Base-by-base conservation (phyloP, 495 filamentous ascomycete genomes). In the Glutinoglossum americanum region DNA sequence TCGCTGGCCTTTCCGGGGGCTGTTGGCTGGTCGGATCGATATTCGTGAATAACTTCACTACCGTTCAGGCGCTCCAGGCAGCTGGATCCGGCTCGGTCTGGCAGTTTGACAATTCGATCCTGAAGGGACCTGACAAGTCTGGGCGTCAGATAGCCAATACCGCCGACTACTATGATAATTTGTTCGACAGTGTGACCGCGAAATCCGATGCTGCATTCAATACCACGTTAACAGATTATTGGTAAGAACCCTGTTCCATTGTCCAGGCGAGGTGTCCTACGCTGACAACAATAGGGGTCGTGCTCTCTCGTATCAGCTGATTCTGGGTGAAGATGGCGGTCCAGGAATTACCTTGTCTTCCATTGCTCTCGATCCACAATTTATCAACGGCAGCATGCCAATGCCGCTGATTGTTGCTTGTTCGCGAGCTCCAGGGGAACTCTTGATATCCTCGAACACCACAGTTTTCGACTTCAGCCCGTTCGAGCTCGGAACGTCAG, bases 1-100 rank as follows among this genome's bases (percentile, higher is more conserved):
- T 96, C n/a, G 74, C 87, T n/a, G 90, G 86, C 32, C 73, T 96
- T 21, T 89, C 83, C n/a, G 90, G 90, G 30, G 90, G 90, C 55
- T 78, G 80, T 10, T 97, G 90, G 90, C 70, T 96, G 9, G 78
- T 94, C 10, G 85, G 85, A 8, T 88, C 83, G 35, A 76, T 97
- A 19, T 89, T 79, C 63, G 73, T 82, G 59, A 96, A 95, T 71
- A 97, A 96, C 69, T 97, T 89, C 71, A 83, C 82, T 39, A 81
- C 66, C 37, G 75, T 93, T 57, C 83, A 82, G 35, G 81, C 66
- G 41, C 75, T 93, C 58, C 76, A 80, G 32, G 67, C 78, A 39
- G 76, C 75, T 23, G 70, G 73, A 62, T 62, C 73, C 1, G 77
- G 76, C 13, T 70, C 69, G 17, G 66, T 80, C 6, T 97, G 90